Evolutionary conservation across 1,139 yeast species (phyloP).

Genomic region (Hyphopichia fennica): DNA sequence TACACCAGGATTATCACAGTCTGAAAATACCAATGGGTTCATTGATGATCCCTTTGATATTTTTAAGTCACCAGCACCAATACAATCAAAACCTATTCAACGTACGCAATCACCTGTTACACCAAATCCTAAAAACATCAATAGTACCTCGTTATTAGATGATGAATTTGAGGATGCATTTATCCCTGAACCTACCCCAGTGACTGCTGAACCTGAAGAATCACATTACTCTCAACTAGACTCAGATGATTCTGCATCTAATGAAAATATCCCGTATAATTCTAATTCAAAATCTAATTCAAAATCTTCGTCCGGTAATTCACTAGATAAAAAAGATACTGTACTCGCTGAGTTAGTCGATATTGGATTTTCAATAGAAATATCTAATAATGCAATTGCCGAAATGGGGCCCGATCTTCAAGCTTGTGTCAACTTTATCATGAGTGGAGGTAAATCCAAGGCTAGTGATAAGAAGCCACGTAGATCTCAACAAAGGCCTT

Average conservation of each 20-base stretch:
- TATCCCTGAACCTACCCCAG: constrained; percentile 13
- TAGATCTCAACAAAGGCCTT: constrained; percentile 6
- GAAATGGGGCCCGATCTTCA: constrained; percentile 60
- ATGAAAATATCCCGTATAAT: background rate
- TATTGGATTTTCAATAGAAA: constrained; percentile 72
- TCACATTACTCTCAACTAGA: background rate
- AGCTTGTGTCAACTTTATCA: constrained; percentile 65
- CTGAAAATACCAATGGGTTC: background rate
- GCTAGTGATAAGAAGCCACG: constrained; percentile 14
- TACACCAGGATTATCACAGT: background rate
- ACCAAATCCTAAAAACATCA: background rate
- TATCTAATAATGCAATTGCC: constrained; percentile 60
- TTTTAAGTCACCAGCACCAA: constrained; percentile 2
- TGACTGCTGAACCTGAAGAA: too few relatives aligned
- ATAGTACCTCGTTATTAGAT: constrained; percentile 28
- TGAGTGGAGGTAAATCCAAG: constrained; percentile 36
- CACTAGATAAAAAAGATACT: constrained; percentile 35
- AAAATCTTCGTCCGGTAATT: background rate
- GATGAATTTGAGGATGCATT: constrained; percentile 47
- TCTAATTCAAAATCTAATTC: background rate
- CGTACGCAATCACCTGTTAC: constrained; percentile 5
- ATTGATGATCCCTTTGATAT: constrained; percentile 10
- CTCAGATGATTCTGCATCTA: background rate
- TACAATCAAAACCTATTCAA: constrained; percentile 3
- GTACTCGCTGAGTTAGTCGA: constrained; percentile 71